Evolutionary conservation across 176 grass and related monocot genomes (phyloP), one percentile per base, ranked within the genome.

Genomic region (Carex littledalei): DNA sequence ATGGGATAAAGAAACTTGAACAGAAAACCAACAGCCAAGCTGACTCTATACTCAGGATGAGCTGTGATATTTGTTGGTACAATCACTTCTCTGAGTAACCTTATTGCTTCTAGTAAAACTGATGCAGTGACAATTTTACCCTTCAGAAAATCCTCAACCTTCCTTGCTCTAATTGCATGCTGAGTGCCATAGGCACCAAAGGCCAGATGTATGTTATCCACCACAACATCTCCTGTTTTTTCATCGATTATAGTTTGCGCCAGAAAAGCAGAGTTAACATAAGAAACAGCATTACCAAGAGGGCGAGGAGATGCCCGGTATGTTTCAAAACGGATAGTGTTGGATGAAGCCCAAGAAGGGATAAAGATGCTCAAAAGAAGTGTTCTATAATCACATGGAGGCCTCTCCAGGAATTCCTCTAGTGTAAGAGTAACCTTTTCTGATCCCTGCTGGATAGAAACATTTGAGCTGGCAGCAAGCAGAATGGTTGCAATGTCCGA

Each of bases 401-500:
- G 85, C 71, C 52, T 79, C n/a, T 92, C 73, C 6, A 95, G 70
- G 66, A 95, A 92, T 71, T 95, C 82, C 37, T 95, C 90, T 68
- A 95, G 82, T 35, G 88, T 87, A 89, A 95, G 72, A 86, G 64
- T 84, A 63, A 87, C 37, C 18, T 7, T 86, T 89, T 92, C 73
- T 78, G 73, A 81, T 77, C 74, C 53, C 10, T 79, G 76, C 17
- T 86, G 90, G 79, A 95, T 47, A 61, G 59, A 76, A 64, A 95
- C 82, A 17, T 63, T 92, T 81, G 90, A 85, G 34, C 82, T 85
- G 80, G 70, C 81, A 78, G 86, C 90, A n/a, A 95, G 90, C 65
- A 95, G 85, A 87, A 95, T 91, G 12, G 93, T 95, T 41, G 88
- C 90, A 71, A 95, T 84, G 22, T 95, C 93, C 1, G 93, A 95